A percentile compares a stretch with the other conserved stretches of the same genome.
phyloP scores from a whole-genome alignment of 148 eudicot genomes.

The Rhododendron mucronatum region DNA sequence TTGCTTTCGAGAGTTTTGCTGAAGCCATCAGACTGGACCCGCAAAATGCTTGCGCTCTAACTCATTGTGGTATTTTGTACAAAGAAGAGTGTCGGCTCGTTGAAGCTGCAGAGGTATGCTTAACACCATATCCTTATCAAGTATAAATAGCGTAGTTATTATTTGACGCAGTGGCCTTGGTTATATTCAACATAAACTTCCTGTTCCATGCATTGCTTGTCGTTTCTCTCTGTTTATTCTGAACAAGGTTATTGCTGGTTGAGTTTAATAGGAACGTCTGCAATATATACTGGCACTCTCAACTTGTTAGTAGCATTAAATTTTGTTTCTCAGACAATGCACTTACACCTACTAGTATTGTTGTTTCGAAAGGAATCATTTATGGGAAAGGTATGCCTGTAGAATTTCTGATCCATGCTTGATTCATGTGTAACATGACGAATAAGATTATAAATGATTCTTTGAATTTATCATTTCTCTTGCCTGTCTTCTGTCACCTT shows the following conservation, averaged over 20 bases:
- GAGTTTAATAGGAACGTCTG: not conserved
- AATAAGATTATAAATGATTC: not conserved
- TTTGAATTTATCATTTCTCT: not conserved
- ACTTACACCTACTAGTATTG: not conserved
- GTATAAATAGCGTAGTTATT: not conserved
- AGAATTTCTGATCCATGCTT: not conserved
- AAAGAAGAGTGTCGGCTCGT: constrained; percentile 89
- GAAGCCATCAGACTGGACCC: constrained; percentile 84
- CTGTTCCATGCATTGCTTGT: not conserved
- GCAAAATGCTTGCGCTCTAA: constrained; percentile 88
- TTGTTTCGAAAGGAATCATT: not conserved
- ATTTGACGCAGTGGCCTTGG: not conserved
- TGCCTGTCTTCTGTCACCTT: not conserved
- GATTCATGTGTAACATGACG: not conserved
- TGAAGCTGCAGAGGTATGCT: constrained; percentile 93
- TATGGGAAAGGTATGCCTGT: not conserved
- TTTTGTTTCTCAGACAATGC: not conserved
- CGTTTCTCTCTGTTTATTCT: not conserved
- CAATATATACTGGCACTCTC: not conserved
- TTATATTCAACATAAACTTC: not conserved
- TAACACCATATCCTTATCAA: not conserved
- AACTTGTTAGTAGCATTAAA: not conserved
- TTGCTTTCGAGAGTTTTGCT: constrained; percentile 75
- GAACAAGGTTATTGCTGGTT: not conserved
- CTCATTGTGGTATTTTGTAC: constrained; percentile 88